A percentile compares a stretch with the other conserved stretches of the same genome.
phyloP scores from a whole-genome alignment of 192 early-diverging fungal species.

The Phlyctochytrium planicorne region DNA sequence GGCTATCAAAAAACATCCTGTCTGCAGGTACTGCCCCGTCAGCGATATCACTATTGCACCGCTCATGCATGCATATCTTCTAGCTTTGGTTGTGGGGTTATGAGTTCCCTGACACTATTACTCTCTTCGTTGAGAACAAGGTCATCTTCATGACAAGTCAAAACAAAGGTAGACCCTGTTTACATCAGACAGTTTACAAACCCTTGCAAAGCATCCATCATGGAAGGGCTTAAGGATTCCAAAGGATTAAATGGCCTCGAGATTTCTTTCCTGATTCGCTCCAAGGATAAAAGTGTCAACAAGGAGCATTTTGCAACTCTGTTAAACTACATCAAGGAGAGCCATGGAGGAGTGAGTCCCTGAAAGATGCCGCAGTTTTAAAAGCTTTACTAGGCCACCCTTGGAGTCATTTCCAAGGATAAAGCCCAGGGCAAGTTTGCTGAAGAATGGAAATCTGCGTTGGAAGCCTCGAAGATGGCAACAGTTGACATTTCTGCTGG shows the following conservation, averaged over 20 bases:
- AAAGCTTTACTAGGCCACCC: constrained; percentile 42
- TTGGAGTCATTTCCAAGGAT: constrained; percentile 83
- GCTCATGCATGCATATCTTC: constrained; percentile 17
- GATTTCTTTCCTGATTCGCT: constrained; percentile 72
- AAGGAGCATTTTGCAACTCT: constrained; percentile 58
- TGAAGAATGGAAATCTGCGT: constrained; percentile 73
- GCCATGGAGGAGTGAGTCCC: not conserved
- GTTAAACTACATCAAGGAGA: constrained; percentile 37
- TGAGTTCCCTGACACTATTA: constrained; percentile 85
- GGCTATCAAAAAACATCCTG: constrained; percentile 74
- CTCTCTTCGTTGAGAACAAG: constrained; percentile 73
- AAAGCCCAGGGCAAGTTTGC: constrained; percentile 71
- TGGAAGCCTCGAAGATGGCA: constrained; percentile 38
- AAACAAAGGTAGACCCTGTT: constrained; percentile 66
- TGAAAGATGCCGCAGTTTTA: not conserved
- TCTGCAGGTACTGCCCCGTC: constrained; percentile 40
- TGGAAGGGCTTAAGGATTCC: not conserved
- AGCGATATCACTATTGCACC: constrained; percentile 1
- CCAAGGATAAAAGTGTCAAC: constrained; percentile 78
- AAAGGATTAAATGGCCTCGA: constrained; percentile 38
- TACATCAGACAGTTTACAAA: not conserved
- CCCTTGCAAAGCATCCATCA: not conserved
- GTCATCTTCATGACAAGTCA: constrained; percentile 74
- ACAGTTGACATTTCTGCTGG: constrained; percentile 70
- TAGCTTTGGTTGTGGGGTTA: constrained; percentile 93